Conservation (phyloP, 306 rosid species). For the Fagus crenata region DNA sequence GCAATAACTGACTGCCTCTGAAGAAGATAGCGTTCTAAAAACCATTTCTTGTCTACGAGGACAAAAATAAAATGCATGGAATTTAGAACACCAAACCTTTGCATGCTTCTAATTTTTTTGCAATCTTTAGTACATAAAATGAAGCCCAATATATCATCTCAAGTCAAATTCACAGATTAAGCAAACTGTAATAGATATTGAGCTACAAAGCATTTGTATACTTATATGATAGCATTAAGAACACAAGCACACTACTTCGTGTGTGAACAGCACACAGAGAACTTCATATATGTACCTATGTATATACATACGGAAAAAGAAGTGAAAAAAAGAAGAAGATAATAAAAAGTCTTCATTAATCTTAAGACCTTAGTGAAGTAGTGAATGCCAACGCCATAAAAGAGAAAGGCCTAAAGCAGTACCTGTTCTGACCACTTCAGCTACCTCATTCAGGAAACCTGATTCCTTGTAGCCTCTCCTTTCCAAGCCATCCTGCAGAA, state of each 20-base stretch:
- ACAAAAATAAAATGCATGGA: neutral
- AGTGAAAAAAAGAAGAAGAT: neutral
- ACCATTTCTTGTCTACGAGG: neutral
- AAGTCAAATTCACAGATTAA: neutral
- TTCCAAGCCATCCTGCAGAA: slow-evolving; percentile 83
- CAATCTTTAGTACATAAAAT: neutral
- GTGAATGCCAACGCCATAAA: neutral
- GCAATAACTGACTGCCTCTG: slow-evolving; percentile 1
- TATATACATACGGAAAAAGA: too few species aligned
- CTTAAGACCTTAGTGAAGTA: neutral
- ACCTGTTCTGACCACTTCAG: slow-evolving; percentile 93
- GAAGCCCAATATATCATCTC: slow-evolving; percentile 3
- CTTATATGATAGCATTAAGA: neutral
- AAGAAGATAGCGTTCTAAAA: neutral
- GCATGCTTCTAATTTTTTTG: neutral
- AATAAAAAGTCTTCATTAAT: neutral
- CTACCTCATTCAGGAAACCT: slow-evolving; percentile 86
- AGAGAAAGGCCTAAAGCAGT: slow-evolving; percentile 17
- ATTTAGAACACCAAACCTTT: neutral
- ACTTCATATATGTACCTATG: neutral
- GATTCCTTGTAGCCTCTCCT: slow-evolving; percentile 92
- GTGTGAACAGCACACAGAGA: neutral
- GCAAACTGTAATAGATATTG: neutral
- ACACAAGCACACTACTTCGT: too few species aligned
- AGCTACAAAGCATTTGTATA: neutral